These are phyloP conservation scores for Acephala macrosclerotiorum DNA, from an alignment of 2,329 filamentous ascomycete species.

Conservation along the genomic window DNA sequence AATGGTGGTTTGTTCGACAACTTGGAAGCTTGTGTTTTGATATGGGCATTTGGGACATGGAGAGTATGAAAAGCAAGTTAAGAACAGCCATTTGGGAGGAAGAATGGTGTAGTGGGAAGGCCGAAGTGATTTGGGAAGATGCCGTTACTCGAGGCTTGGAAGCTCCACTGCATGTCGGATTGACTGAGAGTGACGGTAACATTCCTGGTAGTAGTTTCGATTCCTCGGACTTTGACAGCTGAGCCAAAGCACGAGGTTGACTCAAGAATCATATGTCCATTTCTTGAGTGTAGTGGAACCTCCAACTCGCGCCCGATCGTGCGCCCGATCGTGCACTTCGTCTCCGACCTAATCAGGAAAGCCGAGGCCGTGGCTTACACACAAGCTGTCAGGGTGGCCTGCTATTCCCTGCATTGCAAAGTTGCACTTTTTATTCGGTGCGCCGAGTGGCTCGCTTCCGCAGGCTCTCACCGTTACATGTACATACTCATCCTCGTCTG, in stretches of 20 bases:
- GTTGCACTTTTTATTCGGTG: too few species aligned
- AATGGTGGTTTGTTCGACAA: conserved; percentile 24
- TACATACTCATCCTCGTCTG: background rate
- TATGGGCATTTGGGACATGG: conserved; percentile 11
- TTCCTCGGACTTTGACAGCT: background rate
- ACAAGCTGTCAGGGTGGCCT: too few species aligned
- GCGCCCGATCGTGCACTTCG: too few species aligned
- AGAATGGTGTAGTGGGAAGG: conserved; percentile 12
- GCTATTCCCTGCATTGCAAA: too few species aligned
- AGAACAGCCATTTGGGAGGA: conserved; percentile 23
- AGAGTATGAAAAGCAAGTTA: conserved; percentile 12
- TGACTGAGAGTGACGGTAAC: background rate
- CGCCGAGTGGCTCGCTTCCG: background rate
- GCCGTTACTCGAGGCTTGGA: background rate
- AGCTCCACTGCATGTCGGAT: background rate
- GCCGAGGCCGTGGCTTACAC: too few species aligned
- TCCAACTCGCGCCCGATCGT: background rate
- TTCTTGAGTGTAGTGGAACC: background rate
- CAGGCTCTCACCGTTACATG: background rate
- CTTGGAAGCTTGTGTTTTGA: conserved; percentile 6
- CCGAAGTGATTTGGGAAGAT: conserved; percentile 18
- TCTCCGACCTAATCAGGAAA: too few species aligned
- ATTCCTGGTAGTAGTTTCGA: background rate
- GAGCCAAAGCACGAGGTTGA: background rate
- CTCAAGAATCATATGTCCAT: background rate